Evolutionary conservation across 2,329 filamentous ascomycete species (phyloP), one percentile per base, ranked within the genome.

Genomic region (Colletotrichum lini): DNA sequence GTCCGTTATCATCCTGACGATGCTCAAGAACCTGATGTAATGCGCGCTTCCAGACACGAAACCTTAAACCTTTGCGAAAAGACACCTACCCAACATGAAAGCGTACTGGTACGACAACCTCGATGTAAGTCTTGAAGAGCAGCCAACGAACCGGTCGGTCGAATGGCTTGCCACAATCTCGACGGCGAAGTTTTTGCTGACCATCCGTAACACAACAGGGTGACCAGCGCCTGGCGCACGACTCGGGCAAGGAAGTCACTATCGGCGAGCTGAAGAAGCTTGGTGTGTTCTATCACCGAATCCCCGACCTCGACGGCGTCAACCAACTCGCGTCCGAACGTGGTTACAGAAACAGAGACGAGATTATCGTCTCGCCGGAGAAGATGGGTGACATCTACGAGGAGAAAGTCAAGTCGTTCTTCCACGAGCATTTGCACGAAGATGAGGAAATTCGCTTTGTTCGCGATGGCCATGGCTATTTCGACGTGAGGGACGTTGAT

Each of bases 361-460:
- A 97, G 83, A 93, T 98, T 80, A 93, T 90, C 72, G 94, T 99
- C 26, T 97, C 94, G 9, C 96, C 95, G 0, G 86, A 91, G 74
- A 92, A 91, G 74, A 94, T 98, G 92, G 95, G 94, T 67, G 93
- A 90, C 49, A 84, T 91, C 54, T 99, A 98, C 84, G 96, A 99
- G 83, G 90, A 93, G 74, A 98, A 98, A 83, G 94, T 99, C 73
- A 95, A 94, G 85, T 90, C 84, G 75, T 99, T 99, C 86, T 99
- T 98, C 85, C 82, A 93, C 77, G 96, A 99, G 87, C 96, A 99
- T 81, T 82, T 99, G 77, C 96, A 99, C 80, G 96, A 99, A 85
- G 96, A 99, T 76, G 96, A 99, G 84, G 96, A 99, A 87, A 99
- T 99, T 75, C 88, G 96, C 58, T 99, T 98, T 79, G 95, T 99